Base-by-base conservation (phyloP, 2,329 filamentous ascomycete species). In the Pseudogymnoascus sp. region DNA sequence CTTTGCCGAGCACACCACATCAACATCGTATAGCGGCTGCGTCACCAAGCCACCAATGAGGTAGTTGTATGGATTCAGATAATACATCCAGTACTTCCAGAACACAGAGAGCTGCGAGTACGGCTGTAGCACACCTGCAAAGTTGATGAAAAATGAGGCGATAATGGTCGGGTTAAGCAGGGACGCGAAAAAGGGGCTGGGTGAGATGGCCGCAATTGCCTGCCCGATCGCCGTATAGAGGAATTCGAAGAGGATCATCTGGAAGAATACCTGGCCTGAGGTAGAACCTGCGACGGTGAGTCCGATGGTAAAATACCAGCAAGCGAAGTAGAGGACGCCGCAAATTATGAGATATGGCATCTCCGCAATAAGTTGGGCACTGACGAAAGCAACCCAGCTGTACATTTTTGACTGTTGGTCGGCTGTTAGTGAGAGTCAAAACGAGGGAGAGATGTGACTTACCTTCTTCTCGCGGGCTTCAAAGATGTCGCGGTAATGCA, bases 91-190 rank as follows among this genome's bases (percentile, higher is more conserved):
- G 66, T 81, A 81, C 23, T 78, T 76, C 89, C 89, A 92, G 73
- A 91, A 91, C 0, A 73, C 68, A 6, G 84, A 81, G 18, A 92
- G 79, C 28, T 81, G 79, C 0, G 69, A 65, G 65, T 87, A 90
- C 0, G 88, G 88, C 0, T 91, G 88, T 3, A 91, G 78, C 1
- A 92, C 87, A 65, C 89, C 89, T 67, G 88, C 91, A 76, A 93
- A 92, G 1, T 82, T 83, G 9, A 90, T 80, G 1, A 91, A 89
- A 33, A 52, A 52, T 0, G 88, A 83, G 0, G 80, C 78, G 62
- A 87, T 74, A 11, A 86, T 61, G 0, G 86, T 69, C 0, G 83
- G 83, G 65, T 86, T 86, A 64, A 80, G 78, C 4, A 87, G 76
- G 0, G 82, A 76, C 0, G 84, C 84, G 45, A 86, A 85, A 9